These are phyloP conservation scores for Pseudogymnoascus sp. DNA, from an alignment of 2,329 filamentous ascomycete genomes.

Conservation along the genomic window DNA sequence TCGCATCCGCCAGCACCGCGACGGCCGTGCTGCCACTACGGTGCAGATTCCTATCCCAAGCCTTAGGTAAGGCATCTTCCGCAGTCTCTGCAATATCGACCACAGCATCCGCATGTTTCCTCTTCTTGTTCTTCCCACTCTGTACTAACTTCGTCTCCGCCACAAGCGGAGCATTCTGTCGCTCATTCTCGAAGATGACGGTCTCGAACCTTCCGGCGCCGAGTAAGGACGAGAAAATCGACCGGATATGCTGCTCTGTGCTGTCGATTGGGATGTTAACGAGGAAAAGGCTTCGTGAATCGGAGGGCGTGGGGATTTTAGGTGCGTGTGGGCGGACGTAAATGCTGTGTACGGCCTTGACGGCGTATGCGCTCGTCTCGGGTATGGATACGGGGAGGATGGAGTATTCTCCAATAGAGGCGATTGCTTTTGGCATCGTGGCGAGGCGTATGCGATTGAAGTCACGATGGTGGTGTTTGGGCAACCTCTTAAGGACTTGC, in stretches of 20 bases:
- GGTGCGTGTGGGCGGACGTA: conserved; percentile 81
- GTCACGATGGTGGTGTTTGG: conserved; percentile 10
- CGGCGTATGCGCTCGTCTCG: conserved; percentile 50
- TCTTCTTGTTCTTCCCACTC: conserved; percentile 39
- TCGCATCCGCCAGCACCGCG: conserved; percentile 74
- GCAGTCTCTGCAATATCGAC: conserved; percentile 49
- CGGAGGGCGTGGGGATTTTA: conserved; percentile 64
- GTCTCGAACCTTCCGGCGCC: conserved; percentile 72
- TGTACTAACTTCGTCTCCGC: conserved; percentile 18
- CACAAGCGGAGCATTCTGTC: conserved; percentile 28
- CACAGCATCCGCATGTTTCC: conserved; percentile 34
- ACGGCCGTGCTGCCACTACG: conserved; percentile 72
- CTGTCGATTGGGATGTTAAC: conserved; percentile 83
- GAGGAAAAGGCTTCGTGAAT: conserved; percentile 77
- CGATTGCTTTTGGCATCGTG: conserved; percentile 10
- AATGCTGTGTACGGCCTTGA: conserved; percentile 67
- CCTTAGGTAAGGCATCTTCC: conserved; percentile 59
- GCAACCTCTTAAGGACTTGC: background rate
- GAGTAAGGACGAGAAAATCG: conserved; percentile 67
- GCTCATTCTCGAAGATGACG: conserved; percentile 65
- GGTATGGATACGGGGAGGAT: conserved; percentile 27
- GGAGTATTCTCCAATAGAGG: conserved; percentile 23
- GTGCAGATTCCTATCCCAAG: conserved; percentile 66
- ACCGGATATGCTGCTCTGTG: conserved; percentile 67
- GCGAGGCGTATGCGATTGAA: conserved; percentile 4